Evolutionary conservation across 805 yeast species (phyloP).

Genomic region (Saccharomycopsis malanga): DNA sequence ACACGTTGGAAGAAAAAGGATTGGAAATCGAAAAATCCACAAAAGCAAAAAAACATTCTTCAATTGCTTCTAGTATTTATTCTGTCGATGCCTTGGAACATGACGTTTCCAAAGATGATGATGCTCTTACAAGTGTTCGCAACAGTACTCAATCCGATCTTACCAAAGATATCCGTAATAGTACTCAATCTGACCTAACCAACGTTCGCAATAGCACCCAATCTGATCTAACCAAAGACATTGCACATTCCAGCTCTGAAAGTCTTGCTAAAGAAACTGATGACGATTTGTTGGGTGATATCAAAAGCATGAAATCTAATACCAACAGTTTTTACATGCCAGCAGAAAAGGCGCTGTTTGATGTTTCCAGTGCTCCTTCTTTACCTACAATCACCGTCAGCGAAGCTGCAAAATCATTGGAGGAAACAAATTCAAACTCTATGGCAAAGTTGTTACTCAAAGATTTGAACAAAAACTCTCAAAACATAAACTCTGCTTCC

Average conservation of each 20-base stretch:
- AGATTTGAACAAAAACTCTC: slow-evolving; percentile 6
- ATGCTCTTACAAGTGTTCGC: not conserved
- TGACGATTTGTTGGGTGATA: slow-evolving; percentile 15
- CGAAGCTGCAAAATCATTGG: not conserved
- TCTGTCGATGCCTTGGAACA: slow-evolving; percentile 13
- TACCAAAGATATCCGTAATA: not conserved
- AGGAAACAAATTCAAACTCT: not conserved
- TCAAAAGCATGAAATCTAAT: slow-evolving; percentile 7
- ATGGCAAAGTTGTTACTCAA: slow-evolving; percentile 3
- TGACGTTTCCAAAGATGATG: not conserved
- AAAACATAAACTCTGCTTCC: not conserved
- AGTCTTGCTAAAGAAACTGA: slow-evolving; percentile 1
- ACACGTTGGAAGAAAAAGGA: slow-evolving; percentile 14
- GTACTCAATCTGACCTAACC: not conserved
- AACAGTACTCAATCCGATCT: not conserved
- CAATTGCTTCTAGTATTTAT: slow-evolving; percentile 19
- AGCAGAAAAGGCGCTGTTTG: not conserved
- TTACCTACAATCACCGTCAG: slow-evolving; percentile 13
- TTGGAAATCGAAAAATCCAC: not conserved
- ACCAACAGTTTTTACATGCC: slow-evolving; percentile 1
- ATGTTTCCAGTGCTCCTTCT: slow-evolving; percentile 1
- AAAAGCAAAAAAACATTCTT: slow-evolving; percentile 11
- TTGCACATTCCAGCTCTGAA: not conserved
- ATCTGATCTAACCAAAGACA: not conserved
- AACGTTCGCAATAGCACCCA: not conserved